Conservation (phyloP, 2,329 filamentous ascomycete genomes). For the Neonectria ditissima region DNA sequence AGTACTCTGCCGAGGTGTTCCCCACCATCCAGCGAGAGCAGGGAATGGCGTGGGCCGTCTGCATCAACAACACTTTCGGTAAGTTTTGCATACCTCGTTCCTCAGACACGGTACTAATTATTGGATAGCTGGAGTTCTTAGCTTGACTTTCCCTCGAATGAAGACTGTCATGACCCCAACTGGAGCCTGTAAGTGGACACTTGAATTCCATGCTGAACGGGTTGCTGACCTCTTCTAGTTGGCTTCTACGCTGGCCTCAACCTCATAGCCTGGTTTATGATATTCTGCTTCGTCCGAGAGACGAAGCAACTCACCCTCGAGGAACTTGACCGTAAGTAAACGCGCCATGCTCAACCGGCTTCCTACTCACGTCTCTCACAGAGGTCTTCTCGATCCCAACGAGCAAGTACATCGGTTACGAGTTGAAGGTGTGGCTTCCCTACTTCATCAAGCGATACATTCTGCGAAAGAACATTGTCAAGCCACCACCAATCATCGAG, state of each 20-base stretch:
- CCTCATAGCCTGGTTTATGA: constrained; percentile 56
- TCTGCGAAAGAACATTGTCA: constrained; percentile 48
- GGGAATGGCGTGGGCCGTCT: constrained; percentile 54
- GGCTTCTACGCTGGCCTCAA: constrained; percentile 60
- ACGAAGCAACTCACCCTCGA: constrained; percentile 61
- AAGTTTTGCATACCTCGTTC: neutral
- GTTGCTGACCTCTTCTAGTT: constrained; percentile 42
- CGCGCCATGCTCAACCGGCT: neutral
- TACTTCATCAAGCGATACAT: constrained; percentile 54
- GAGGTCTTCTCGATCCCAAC: constrained; percentile 34
- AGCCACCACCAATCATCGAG: constrained; percentile 49
- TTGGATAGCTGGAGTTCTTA: constrained; percentile 40
- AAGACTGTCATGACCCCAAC: constrained; percentile 47
- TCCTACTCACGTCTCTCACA: constrained; percentile 1
- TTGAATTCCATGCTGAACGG: fast-evolving
- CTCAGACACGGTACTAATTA: constrained; percentile 24
- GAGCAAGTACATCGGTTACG: constrained; percentile 48
- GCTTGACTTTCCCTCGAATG: constrained; percentile 51
- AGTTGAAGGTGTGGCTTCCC: constrained; percentile 49
- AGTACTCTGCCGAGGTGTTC: constrained; percentile 54
- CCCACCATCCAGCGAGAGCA: constrained; percentile 53
- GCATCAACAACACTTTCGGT: constrained; percentile 51
- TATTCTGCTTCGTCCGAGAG: constrained; percentile 60
- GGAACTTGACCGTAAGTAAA: constrained; percentile 45
- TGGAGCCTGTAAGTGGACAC: constrained; percentile 44